These are phyloP conservation scores for Ilyonectria mors-panacis DNA, from an alignment of 2,329 filamentous ascomycete genomes.

Conservation along the genomic window DNA sequence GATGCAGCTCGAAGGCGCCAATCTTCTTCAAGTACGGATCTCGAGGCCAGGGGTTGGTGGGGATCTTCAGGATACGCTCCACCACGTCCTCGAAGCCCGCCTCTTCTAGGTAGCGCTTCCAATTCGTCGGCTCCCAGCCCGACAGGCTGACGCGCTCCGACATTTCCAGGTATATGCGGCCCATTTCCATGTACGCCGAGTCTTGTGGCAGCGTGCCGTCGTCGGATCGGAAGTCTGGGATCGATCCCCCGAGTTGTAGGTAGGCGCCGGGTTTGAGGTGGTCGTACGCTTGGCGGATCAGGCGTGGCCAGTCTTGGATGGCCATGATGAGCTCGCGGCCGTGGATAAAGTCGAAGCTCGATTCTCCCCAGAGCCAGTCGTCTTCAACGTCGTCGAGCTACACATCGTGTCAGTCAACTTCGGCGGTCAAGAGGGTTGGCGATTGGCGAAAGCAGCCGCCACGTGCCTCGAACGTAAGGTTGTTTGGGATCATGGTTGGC, in stretches of 20 bases:
- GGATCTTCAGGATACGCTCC: slow-evolving; percentile 49
- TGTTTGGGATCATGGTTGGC: slow-evolving; percentile 58
- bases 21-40: slow-evolving; percentile 49
- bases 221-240: slow-evolving; percentile 44
- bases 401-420: slow-evolving; percentile 1
- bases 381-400: slow-evolving; percentile 55
- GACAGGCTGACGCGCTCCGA: slow-evolving; percentile 39
- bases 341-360: slow-evolving; percentile 73
- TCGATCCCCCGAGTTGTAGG: slow-evolving; percentile 46
- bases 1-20: slow-evolving; percentile 44
- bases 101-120: slow-evolving; percentile 46
- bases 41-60: slow-evolving; percentile 50
- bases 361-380: slow-evolving; percentile 52
- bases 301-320: slow-evolving; percentile 67
- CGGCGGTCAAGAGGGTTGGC: neutral
- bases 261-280: slow-evolving; percentile 68
- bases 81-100: slow-evolving; percentile 52
- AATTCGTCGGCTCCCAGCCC: slow-evolving; percentile 39
- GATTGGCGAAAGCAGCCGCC: neutral
- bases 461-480: slow-evolving; percentile 54
- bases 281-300: slow-evolving; percentile 64
- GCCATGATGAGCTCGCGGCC: slow-evolving; percentile 69
- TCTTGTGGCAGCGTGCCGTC: slow-evolving; percentile 44
- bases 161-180: slow-evolving; percentile 44
- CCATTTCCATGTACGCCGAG: slow-evolving; percentile 42